Conservation (phyloP, 2,329 filamentous ascomycete species). For the Fusarium graminum region DNA sequence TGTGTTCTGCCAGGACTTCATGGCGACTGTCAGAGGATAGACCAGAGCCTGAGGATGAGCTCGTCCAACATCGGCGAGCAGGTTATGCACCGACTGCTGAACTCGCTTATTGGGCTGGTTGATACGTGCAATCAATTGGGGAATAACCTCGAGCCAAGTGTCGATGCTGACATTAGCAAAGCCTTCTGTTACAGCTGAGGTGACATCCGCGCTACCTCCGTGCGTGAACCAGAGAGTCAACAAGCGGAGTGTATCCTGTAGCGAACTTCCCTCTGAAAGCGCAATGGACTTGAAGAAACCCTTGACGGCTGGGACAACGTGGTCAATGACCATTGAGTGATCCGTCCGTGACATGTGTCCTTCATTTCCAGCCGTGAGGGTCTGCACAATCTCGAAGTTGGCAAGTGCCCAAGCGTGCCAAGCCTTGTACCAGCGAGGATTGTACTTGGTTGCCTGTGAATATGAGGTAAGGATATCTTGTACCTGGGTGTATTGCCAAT, state of each 20-base stretch:
- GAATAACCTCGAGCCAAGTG: constrained; percentile 98
- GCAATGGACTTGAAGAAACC: constrained; percentile 99
- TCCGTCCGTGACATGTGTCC: constrained; percentile 62
- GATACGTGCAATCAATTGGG: constrained; percentile 96
- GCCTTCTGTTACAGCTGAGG: constrained; percentile 87
- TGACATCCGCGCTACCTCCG: constrained; percentile 89
- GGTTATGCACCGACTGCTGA: constrained; percentile 88
- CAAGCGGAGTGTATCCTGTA: constrained; percentile 93
- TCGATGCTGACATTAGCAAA: constrained; percentile 94
- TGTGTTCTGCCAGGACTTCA: constrained; percentile 89
- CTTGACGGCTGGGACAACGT: constrained; percentile 93
- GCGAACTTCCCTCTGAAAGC: constrained; percentile 87
- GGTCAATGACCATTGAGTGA: constrained; percentile 78
- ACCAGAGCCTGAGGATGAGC: constrained; percentile 96
- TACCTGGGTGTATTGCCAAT: constrained; percentile 89
- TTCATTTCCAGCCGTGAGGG: constrained; percentile 76
- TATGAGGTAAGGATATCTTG: constrained; percentile 93
- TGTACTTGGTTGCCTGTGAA: constrained; percentile 90
- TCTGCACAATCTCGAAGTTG: constrained; percentile 98
- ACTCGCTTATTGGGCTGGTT: constrained; percentile 94
- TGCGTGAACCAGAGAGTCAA: constrained; percentile 97
- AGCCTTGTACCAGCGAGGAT: constrained; percentile 97
- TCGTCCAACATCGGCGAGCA: constrained; percentile 92
- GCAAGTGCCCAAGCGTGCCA: constrained; percentile 99
- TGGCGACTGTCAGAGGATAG: constrained; percentile 96